Evolutionary conservation across 2,329 filamentous ascomycete species (phyloP).

Genomic region (Coniochaeta prunicola): DNA sequence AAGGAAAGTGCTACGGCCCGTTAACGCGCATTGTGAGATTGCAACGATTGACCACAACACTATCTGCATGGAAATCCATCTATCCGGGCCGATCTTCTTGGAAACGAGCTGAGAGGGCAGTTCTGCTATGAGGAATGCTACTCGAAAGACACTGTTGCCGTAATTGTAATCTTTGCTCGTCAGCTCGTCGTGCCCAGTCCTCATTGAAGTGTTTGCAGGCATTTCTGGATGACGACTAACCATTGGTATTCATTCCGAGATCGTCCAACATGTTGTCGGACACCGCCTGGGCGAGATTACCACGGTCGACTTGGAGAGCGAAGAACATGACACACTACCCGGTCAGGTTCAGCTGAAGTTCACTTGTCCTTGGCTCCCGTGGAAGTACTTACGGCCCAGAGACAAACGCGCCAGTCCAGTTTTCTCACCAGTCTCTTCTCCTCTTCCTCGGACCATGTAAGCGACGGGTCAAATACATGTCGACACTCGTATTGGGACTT

Average conservation of each 20-base stretch:
- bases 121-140: conserved; percentile 46
- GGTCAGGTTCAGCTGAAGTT: not conserved
- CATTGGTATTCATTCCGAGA: conserved; percentile 34
- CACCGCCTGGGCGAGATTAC: conserved; percentile 51
- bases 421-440: conserved; percentile 46
- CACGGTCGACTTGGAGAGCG: conserved; percentile 52
- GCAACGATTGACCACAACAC: conserved; percentile 18
- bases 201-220: too few species aligned
- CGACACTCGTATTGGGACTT: conserved; percentile 40
- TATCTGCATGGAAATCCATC: conserved; percentile 22
- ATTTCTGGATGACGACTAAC: conserved; percentile 12
- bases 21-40: conserved; percentile 13
- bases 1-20: conserved; percentile 11
- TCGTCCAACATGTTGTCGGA: conserved; percentile 55
- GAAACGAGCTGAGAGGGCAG: conserved; percentile 50
- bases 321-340: conserved; percentile 52
- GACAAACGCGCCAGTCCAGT: conserved; percentile 29
- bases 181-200: not conserved
- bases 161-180: conserved; percentile 32
- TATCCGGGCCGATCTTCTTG: conserved; percentile 34
- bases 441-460: conserved; percentile 44
- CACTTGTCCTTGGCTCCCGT: not conserved
- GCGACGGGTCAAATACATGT: conserved; percentile 46
- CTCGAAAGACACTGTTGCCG: conserved; percentile 42
- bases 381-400: conserved; percentile 28